phyloP scores from a whole-genome alignment of 2,329 filamentous ascomycete species.

The Curvularia sp. region DNA sequence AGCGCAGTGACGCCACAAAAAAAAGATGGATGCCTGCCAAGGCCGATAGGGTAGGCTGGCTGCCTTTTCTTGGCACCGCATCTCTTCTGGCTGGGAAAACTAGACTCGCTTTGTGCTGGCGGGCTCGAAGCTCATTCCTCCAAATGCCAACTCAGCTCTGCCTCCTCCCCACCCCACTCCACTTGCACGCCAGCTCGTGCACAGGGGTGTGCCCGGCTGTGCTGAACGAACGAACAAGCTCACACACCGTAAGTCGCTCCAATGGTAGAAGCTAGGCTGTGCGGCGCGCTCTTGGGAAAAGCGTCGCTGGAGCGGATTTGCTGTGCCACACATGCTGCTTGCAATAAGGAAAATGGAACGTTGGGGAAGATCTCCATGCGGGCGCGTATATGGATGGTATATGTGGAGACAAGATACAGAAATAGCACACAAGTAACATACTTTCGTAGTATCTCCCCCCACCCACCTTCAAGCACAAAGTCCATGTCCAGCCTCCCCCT shows the following conservation, averaged over 20 bases:
- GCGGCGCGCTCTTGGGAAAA: background rate
- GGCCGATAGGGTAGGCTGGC: no score
- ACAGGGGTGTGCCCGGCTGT: background rate
- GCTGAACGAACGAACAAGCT: background rate
- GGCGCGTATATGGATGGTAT: background rate
- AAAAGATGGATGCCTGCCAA: no score
- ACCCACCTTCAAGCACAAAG: background rate
- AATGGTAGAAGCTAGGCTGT: background rate
- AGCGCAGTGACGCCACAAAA: no score
- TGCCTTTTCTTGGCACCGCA: no score
- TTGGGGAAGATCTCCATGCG: background rate
- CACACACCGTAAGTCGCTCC: background rate
- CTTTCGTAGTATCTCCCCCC: background rate
- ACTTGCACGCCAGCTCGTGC: slow-evolving; percentile 5
- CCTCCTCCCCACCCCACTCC: background rate
- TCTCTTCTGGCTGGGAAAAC: background rate
- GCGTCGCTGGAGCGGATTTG: background rate
- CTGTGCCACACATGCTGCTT: background rate
- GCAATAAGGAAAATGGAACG: background rate
- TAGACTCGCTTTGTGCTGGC: slow-evolving; percentile 9
- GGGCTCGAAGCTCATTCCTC: slow-evolving; percentile 5
- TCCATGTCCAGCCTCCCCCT: slow-evolving; percentile 5
- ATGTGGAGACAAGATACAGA: background rate
- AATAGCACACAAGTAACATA: slow-evolving; percentile 1
- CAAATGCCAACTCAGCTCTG: slow-evolving; percentile 16